Conservation (phyloP, 2,329 filamentous ascomycete species). For the Penicillium sp. region DNA sequence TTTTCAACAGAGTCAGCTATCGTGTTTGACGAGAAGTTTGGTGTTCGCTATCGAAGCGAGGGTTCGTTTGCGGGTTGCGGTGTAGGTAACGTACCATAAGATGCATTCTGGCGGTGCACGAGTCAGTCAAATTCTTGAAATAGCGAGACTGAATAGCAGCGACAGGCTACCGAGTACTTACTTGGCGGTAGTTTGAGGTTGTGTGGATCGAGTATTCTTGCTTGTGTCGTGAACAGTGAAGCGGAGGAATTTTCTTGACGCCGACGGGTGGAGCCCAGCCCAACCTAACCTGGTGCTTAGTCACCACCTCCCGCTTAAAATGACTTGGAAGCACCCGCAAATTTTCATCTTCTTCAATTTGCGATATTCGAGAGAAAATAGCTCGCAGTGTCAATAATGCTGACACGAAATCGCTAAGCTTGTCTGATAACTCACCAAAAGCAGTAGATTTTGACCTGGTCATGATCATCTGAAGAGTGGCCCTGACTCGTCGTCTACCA, state of each 20-base stretch:
- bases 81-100: constrained; percentile 40
- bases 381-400: constrained; percentile 12
- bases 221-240: constrained; percentile 20
- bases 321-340: constrained; percentile 11
- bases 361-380: constrained; percentile 1
- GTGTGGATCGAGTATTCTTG: constrained; percentile 16
- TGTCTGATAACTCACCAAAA: neutral
- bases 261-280: constrained; percentile 22
- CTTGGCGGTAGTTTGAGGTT: constrained; percentile 29
- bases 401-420: constrained; percentile 1
- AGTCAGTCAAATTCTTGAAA: constrained; percentile 9
- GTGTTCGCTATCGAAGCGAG: neutral
- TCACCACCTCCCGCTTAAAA: constrained; percentile 25
- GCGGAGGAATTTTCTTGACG: constrained; percentile 32
- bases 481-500: constrained; percentile 2
- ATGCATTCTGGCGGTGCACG: constrained; percentile 37
- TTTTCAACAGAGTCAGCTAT: constrained; percentile 20
- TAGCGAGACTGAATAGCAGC: neutral
- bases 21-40: constrained; percentile 10
- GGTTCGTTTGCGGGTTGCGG: constrained; percentile 8
- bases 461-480: constrained; percentile 6
- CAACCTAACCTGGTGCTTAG: constrained; percentile 20
- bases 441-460: neutral
- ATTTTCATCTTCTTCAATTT: constrained; percentile 13
- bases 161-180: constrained; percentile 21